Conservation (phyloP, 495 filamentous ascomycete genomes). For the Mycothermus thermophilus region DNA sequence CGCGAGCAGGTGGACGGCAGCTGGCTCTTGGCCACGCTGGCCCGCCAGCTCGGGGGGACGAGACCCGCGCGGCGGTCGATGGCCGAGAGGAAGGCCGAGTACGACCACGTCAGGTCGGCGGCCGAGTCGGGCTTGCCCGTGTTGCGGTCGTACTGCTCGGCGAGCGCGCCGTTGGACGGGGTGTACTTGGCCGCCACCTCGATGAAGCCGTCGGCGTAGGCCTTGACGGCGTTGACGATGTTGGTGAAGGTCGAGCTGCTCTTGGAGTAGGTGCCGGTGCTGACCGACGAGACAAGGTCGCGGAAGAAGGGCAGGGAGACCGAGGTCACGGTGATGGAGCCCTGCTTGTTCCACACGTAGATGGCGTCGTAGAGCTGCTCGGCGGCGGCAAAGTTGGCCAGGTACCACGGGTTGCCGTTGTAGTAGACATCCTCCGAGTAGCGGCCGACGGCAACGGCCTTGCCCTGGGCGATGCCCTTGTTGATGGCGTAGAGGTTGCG, state of each 20-base stretch:
- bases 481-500: slow-evolving; percentile 47
- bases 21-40: slow-evolving; percentile 28
- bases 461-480: slow-evolving; percentile 29
- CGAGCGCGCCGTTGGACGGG: slow-evolving; percentile 37
- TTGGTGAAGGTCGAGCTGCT: slow-evolving; percentile 33
- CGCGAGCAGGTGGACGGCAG: slow-evolving; percentile 41
- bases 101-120: slow-evolving; percentile 53
- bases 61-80: slow-evolving; percentile 33
- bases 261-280: slow-evolving; percentile 37
- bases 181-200: slow-evolving; percentile 38
- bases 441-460: slow-evolving; percentile 49
- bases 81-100: slow-evolving; percentile 48
- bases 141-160: slow-evolving; percentile 46
- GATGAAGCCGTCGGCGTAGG: slow-evolving; percentile 54
- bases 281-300: slow-evolving; percentile 33
- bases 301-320: slow-evolving; percentile 45
- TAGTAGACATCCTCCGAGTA: slow-evolving; percentile 59
- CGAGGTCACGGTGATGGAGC: slow-evolving; percentile 38
- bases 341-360: slow-evolving; percentile 42
- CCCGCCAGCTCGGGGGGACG: slow-evolving; percentile 41
- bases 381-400: slow-evolving; percentile 48
- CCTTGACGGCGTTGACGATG: slow-evolving; percentile 39
- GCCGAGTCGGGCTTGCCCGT: slow-evolving; percentile 42
- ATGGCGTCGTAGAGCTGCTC: slow-evolving; percentile 54
- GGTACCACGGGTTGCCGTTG: slow-evolving; percentile 54